Base-by-base conservation (phyloP, 768 basidiomycete species). In the Xerocomellus chrysenteron region DNA sequence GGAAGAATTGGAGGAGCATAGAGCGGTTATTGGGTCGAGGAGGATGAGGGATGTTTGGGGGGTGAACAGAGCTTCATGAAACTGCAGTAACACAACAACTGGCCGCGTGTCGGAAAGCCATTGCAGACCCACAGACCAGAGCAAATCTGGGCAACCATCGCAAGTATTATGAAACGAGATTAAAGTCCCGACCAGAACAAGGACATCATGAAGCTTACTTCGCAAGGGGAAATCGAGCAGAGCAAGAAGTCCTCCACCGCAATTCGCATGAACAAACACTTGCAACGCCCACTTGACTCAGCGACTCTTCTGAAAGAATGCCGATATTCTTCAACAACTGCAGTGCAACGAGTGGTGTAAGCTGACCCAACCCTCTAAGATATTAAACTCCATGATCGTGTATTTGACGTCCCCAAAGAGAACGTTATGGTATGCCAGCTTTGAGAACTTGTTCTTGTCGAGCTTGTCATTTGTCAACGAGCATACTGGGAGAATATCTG, bases 111-210 rank as follows among this genome's bases (percentile, higher is more conserved):
- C 16, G 90, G 90, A 66, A 94, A 92, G 4, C 97, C 97, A 64
- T 99, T 99, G 52, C 96, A 89, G 9, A 97, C 95, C 97, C 97
- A 99, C 5, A 98, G 80, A 0, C 94, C 94, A 0, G 92, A 90
- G 26, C 94, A 85, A 49, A 98, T 93, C 69, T 98, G 97, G 0
- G 95, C 94, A 44, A 96, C 87, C 87, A 95, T 93, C 2, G 87
- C 83, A 26, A 94, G 77, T 7, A 92, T 92, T 94, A 52, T 21
- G 10, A 53, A 5, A 19, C 32, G 16, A 32, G 24, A 7, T 33
- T 56, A 24, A 57, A 44, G 53, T 54, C 42, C 37, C 11, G 11
- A 33, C 7, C 17, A 41, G 17, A 51, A 52, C 33, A n/a, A 47
- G 17, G 30, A 37, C 11, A 19, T 26, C 36, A 28, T 4, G 16